A percentile compares a stretch with the other conserved stretches of the same genome.
Conservation (phyloP, 306 rosid species). For the Datisca glomerata region DNA sequence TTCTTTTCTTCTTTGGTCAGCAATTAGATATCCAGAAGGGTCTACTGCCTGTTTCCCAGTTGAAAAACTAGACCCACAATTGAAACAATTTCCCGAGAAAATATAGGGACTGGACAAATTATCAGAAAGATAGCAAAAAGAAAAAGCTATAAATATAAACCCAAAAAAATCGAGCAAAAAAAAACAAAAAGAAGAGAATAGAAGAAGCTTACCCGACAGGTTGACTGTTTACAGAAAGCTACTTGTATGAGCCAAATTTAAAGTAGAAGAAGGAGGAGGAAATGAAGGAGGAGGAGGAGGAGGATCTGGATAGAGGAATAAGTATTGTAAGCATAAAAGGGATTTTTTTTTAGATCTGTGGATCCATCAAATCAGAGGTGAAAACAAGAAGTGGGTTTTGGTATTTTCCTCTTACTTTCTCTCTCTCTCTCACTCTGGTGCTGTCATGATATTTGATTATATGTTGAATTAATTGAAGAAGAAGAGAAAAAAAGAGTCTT, state of each 20-base stretch:
- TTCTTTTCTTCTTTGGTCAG: neutral
- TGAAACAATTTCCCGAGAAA: neutral
- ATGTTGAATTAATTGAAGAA: no score
- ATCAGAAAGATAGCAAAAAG: neutral
- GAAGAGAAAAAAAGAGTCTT: no score
- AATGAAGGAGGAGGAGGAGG: slow-evolving; percentile 20
- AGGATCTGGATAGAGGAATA: slow-evolving; percentile 41
- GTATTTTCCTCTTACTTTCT: no score
- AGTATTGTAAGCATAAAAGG: slow-evolving; percentile 33
- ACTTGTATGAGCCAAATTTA: no score
- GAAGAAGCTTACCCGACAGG: no score
- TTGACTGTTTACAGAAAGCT: no score
- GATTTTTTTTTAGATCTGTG: slow-evolving; percentile 68
- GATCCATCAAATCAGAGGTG: slow-evolving; percentile 43
- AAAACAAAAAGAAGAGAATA: no score
- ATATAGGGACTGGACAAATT: no score
- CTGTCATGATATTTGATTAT: no score
- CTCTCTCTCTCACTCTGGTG: no score
- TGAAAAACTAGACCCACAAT: neutral
- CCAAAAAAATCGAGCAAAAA: neutral
- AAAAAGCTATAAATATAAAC: neutral
- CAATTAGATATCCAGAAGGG: neutral
- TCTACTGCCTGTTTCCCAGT: neutral
- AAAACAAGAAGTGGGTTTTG: slow-evolving; percentile 41
- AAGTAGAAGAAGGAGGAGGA: no score